phyloP scores from a whole-genome alignment of 2,329 filamentous ascomycete genomes.

The Chaetomiaceae sp. region DNA sequence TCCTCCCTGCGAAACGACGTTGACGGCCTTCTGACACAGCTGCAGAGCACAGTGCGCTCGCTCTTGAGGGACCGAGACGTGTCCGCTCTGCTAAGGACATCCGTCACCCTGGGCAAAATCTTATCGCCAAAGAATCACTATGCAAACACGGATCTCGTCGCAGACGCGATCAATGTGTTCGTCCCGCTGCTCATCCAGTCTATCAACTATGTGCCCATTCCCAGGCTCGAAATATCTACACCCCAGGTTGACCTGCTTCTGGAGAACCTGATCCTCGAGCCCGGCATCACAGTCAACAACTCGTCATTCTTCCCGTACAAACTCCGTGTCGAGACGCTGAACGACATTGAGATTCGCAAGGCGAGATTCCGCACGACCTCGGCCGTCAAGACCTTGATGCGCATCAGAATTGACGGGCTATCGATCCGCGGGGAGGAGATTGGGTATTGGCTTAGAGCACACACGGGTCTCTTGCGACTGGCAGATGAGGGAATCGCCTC shows the following conservation, averaged over 20 bases:
- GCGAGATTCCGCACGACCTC: slow-evolving; percentile 63
- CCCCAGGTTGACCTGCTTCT: slow-evolving; percentile 79
- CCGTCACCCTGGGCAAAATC: slow-evolving; percentile 60
- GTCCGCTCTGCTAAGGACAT: slow-evolving; percentile 59
- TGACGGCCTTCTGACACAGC: slow-evolving; percentile 62
- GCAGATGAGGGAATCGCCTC: slow-evolving; percentile 79
- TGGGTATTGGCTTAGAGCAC: slow-evolving; percentile 81
- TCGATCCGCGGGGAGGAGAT: slow-evolving; percentile 80
- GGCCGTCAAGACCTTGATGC: slow-evolving; percentile 61
- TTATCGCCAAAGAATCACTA: slow-evolving; percentile 60
- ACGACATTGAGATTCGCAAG: slow-evolving; percentile 80
- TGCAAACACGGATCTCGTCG: slow-evolving; percentile 64
- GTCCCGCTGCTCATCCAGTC: slow-evolving; percentile 69
- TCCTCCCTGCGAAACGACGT: slow-evolving; percentile 67
- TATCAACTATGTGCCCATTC: slow-evolving; percentile 84
- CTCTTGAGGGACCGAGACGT: slow-evolving; percentile 68
- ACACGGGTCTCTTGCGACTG: slow-evolving; percentile 67
- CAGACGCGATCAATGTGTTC: slow-evolving; percentile 73
- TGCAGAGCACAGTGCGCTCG: slow-evolving; percentile 60
- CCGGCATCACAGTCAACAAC: slow-evolving; percentile 74
- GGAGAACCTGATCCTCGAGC: slow-evolving; percentile 86
- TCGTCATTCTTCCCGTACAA: slow-evolving; percentile 86
- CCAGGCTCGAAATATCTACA: slow-evolving; percentile 78
- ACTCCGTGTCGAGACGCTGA: slow-evolving; percentile 74
- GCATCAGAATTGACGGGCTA: slow-evolving; percentile 73